phyloP scores from a whole-genome alignment of 148 eudicot species.

The Limonium bicolor region DNA sequence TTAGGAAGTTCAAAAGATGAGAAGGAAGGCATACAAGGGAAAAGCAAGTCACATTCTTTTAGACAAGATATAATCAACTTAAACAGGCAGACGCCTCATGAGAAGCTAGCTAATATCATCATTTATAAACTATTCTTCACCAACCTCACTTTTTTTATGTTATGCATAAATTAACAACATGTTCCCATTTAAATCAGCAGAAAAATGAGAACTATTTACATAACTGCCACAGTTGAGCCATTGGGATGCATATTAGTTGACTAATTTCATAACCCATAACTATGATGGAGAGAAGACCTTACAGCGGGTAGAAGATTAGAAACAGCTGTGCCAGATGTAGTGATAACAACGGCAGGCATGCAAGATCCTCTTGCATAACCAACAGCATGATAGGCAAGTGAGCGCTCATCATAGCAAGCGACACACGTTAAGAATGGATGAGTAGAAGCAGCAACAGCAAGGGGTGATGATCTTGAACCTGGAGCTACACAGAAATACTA shows the following conservation, averaged over 20 bases:
- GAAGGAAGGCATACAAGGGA: neutral
- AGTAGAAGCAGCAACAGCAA: constrained; percentile 83
- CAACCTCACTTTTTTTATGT: no score
- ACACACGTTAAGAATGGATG: constrained; percentile 66
- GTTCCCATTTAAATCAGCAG: no score
- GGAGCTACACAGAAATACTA: constrained; percentile 99
- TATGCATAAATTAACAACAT: no score
- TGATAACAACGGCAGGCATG: constrained; percentile 85
- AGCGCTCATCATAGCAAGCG: constrained; percentile 85
- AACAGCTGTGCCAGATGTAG: constrained; percentile 96
- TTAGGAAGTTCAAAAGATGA: neutral
- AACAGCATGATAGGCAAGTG: constrained; percentile 91
- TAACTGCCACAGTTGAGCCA: no score
- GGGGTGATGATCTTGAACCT: constrained; percentile 93
- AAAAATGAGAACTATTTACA: no score
- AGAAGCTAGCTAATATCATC: no score
- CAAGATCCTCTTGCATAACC: constrained; percentile 87
- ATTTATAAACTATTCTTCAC: no score
- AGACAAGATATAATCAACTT: no score
- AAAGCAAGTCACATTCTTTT: neutral
- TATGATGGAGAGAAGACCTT: constrained; percentile 20
- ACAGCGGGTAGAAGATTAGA: constrained; percentile 96
- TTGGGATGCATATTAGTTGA: no score
- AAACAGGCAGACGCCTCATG: no score
- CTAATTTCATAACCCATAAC: no score